Percentiles rank a stretch among this genome's conserved stretches.
Conservation (phyloP, 106 monocot species). For the Triglochin maritima region DNA sequence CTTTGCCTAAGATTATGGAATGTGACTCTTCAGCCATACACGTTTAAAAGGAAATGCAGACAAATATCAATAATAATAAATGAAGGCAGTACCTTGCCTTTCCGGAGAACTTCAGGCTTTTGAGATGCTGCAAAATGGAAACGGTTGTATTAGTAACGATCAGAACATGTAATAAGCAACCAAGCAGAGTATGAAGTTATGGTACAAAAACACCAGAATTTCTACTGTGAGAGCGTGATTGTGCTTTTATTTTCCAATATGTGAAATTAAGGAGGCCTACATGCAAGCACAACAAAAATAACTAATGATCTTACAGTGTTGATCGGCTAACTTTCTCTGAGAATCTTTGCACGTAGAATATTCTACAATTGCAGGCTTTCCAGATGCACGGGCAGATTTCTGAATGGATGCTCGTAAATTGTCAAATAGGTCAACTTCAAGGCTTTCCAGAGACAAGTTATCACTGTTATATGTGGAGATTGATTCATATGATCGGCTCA, state of each 20-base stretch:
- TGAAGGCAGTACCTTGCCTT: slow-evolving; percentile 2
- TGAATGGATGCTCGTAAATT: slow-evolving; percentile 12
- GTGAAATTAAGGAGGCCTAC: too few species aligned
- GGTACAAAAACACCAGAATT: too few species aligned
- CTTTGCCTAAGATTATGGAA: slow-evolving; percentile 3
- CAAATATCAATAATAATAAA: not conserved
- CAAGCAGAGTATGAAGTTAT: too few species aligned
- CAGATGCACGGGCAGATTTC: slow-evolving; percentile 1
- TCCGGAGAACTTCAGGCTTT: not conserved
- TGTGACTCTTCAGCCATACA: not conserved
- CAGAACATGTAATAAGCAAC: not conserved
- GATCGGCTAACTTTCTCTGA: not conserved
- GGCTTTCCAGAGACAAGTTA: not conserved
- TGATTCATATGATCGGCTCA: slow-evolving; percentile 11
- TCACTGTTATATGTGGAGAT: slow-evolving; percentile 3
- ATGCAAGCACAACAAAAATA: not conserved
- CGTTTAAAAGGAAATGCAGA: not conserved
- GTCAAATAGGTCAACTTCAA: slow-evolving; percentile 8
- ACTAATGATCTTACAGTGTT: not conserved
- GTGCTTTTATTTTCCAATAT: too few species aligned
- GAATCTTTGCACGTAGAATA: not conserved
- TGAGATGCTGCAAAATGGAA: slow-evolving; percentile 6
- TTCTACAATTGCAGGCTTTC: not conserved
- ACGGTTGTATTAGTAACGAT: not conserved
- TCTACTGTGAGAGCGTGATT: too few species aligned